A percentile compares a stretch with the other conserved stretches of the same genome.
Conservation (phyloP, 2,329 filamentous ascomycete species). For the Leptographium galeiforme region DNA sequence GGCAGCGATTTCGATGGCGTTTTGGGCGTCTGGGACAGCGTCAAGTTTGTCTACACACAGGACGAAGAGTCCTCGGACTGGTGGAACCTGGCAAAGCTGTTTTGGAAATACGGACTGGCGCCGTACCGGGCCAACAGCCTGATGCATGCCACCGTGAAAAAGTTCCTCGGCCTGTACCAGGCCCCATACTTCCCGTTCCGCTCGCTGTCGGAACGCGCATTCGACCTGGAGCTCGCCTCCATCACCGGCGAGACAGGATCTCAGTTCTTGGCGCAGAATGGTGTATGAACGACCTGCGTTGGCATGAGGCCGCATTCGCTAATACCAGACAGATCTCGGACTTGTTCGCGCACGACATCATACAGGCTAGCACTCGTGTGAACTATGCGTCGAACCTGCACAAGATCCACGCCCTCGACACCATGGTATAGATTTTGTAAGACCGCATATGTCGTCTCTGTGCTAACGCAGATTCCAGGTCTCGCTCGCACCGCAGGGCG, state of each 20-base stretch:
- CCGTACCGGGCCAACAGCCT: conserved; percentile 61
- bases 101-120: conserved; percentile 75
- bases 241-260: conserved; percentile 60
- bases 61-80: conserved; percentile 48
- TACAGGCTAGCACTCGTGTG: conserved; percentile 82
- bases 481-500: conserved; percentile 78
- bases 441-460: background rate
- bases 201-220: conserved; percentile 56
- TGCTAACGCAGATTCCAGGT: conserved; percentile 29
- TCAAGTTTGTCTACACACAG: conserved; percentile 55
- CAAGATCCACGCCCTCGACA: conserved; percentile 77
- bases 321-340: conserved; percentile 35
- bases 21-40: conserved; percentile 76
- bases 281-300: conserved; percentile 20
- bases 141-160: conserved; percentile 55
- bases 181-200: conserved; percentile 72
- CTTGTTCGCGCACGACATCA: conserved; percentile 62
- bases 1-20: conserved; percentile 36
- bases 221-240: conserved; percentile 52
- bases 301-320: background rate
- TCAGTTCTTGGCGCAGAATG: conserved; percentile 55
- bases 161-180: conserved; percentile 71
- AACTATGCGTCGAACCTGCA: conserved; percentile 87
- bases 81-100: conserved; percentile 67
- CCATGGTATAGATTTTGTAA: conserved; percentile 43